phyloP scores from a whole-genome alignment of 2,329 filamentous ascomycete species.

The Colletotrichum plurivorum region DNA sequence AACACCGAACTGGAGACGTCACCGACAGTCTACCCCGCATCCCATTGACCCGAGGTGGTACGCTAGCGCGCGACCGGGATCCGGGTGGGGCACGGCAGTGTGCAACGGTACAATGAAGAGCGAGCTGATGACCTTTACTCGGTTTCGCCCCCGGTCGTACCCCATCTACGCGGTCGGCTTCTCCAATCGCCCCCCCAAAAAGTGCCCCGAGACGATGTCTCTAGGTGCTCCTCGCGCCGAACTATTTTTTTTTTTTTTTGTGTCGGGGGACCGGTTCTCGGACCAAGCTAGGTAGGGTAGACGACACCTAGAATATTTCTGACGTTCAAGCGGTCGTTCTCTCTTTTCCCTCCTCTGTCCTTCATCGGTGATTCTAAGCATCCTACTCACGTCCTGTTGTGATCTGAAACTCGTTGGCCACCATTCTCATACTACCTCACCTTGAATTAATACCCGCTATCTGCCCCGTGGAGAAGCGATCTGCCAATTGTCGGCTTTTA shows the following conservation, averaged over 20 bases:
- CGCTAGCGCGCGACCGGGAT: constrained; percentile 9
- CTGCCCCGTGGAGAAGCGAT: constrained; percentile 35
- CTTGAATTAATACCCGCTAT: background rate
- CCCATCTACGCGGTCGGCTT: constrained; percentile 8
- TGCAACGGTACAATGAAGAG: constrained; percentile 41
- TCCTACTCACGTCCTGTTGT: constrained; percentile 8
- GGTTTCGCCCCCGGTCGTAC: constrained; percentile 23
- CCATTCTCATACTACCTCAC: background rate
- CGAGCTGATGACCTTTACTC: constrained; percentile 41
- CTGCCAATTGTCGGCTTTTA: constrained; percentile 20
- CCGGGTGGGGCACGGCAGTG: constrained; percentile 35
- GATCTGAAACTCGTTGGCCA: constrained; percentile 31
- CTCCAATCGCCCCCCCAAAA: constrained; percentile 30
- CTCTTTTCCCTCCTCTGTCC: constrained; percentile 9
- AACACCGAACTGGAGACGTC: constrained; percentile 33
- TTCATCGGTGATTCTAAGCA: constrained; percentile 9
- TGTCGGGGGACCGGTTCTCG: constrained; percentile 22
- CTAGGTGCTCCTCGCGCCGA: constrained; percentile 8
- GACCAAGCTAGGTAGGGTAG: constrained; percentile 12
- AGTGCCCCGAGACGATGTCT: constrained; percentile 25
- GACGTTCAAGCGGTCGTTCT: background rate
- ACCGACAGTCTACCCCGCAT: constrained; percentile 39
- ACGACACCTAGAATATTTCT: constrained; percentile 28
- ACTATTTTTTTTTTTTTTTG: constrained; percentile 4
- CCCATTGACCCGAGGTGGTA: constrained; percentile 39